Percentiles rank a stretch among this genome's conserved stretches.
These are phyloP conservation scores for Xylaria cubensis DNA, from an alignment of 495 filamentous ascomycete genomes.

Conservation along the genomic window DNA sequence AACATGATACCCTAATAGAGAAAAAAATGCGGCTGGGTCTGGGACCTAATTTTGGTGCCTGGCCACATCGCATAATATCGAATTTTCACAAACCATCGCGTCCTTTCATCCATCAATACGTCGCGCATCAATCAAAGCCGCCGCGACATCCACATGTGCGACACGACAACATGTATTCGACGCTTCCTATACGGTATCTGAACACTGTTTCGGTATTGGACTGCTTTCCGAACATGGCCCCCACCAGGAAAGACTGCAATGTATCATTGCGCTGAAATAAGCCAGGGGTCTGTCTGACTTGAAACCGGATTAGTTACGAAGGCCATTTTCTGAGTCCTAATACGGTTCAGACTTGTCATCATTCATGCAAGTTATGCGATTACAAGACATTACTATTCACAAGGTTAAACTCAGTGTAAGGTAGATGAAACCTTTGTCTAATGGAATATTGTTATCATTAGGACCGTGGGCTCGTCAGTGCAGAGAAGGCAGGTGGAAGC, in stretches of 20 bases:
- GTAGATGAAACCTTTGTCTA: neutral
- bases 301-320: neutral
- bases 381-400: neutral
- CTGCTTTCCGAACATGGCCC: neutral
- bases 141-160: neutral
- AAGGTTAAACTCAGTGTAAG: neutral
- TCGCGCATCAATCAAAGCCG: neutral
- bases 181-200: neutral
- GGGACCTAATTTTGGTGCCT: neutral
- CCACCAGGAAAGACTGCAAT: neutral
- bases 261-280: neutral
- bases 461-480: neutral
- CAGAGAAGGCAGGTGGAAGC: neutral
- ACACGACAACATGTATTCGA: neutral
- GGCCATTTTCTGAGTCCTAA: neutral
- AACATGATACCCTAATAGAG: constrained; percentile 23
- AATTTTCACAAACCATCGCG: neutral
- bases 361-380: neutral
- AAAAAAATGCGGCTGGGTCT: neutral
- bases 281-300: neutral
- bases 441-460: neutral
- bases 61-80: neutral
- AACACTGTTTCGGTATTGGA: neutral
- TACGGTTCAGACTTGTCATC: neutral
- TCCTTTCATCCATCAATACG: neutral